These are phyloP conservation scores for Metschnikowia kunwiensis DNA, from an alignment of 805 yeast genomes.

Conservation along the genomic window DNA sequence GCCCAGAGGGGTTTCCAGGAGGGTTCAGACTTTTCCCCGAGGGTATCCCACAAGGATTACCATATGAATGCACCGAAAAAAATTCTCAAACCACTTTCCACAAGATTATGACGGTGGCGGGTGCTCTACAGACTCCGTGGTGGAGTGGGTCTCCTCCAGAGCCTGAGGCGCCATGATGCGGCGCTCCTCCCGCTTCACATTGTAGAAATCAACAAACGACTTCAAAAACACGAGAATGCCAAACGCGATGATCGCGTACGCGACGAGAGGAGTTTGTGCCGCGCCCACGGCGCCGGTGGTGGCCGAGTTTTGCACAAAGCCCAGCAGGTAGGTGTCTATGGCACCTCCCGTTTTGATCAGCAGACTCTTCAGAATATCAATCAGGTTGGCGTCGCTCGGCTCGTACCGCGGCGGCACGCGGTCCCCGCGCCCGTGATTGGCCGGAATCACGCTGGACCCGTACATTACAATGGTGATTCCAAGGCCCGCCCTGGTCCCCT, in stretches of 20 bases:
- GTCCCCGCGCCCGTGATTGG: constrained; percentile 39
- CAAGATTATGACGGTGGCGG: constrained; percentile 6
- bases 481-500: constrained; percentile 89
- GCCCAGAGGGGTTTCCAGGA: no score
- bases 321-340: constrained; percentile 31
- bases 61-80: no score
- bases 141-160: constrained; percentile 13
- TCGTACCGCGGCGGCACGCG: constrained; percentile 31
- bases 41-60: no score
- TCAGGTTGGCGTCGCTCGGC: constrained; percentile 34
- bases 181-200: constrained; percentile 75
- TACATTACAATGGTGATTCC: constrained; percentile 79
- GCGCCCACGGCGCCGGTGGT: constrained; percentile 1
- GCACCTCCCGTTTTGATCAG: constrained; percentile 24
- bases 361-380: constrained; percentile 29
- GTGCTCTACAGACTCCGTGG: constrained; percentile 12
- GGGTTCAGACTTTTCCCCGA: no score
- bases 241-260: constrained; percentile 59
- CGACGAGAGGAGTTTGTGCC: constrained; percentile 45
- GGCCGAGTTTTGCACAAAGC: constrained; percentile 32
- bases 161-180: constrained; percentile 49
- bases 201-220: constrained; percentile 66
- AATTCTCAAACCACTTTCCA: no score
- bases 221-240: constrained; percentile 67
- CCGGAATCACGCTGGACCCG: constrained; percentile 43